Percentiles rank a stretch among this genome's conserved stretches.
Conservation (phyloP, 345 rosid genomes). For the Draba incana region DNA sequence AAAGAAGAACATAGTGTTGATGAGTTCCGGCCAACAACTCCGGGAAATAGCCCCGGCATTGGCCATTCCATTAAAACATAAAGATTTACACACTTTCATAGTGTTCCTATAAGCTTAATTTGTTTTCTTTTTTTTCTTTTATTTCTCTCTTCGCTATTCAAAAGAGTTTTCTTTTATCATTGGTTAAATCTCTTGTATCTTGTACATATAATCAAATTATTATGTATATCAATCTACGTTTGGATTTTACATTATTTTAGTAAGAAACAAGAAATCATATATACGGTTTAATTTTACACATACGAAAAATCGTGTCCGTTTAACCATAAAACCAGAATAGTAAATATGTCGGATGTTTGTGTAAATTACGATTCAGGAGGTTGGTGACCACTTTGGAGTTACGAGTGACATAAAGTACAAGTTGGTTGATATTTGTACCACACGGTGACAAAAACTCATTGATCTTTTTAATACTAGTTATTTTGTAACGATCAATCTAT, state of each 20-base stretch:
- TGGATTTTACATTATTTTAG: neutral
- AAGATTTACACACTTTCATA: neutral
- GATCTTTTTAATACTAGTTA: no score
- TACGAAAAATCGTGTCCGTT: neutral
- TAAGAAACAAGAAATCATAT: neutral
- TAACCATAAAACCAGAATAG: neutral
- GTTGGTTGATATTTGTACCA: neutral
- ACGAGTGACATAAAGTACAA: slow-evolving; percentile 1
- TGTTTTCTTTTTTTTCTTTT: neutral
- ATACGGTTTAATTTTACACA: neutral
- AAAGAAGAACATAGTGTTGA: slow-evolving; percentile 40
- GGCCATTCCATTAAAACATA: slow-evolving; percentile 35
- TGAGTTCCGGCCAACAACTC: slow-evolving; percentile 51
- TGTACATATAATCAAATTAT: slow-evolving; percentile 13
- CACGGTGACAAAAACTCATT: slow-evolving; percentile 10
- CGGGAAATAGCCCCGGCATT: slow-evolving; percentile 42
- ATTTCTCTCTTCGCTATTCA: neutral
- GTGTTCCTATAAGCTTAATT: slow-evolving; percentile 5
- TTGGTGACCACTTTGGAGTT: slow-evolving; percentile 16
- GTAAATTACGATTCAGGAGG: neutral
- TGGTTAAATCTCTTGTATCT: slow-evolving; percentile 16
- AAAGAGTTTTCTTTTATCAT: neutral
- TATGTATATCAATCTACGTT: neutral
- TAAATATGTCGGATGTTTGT: neutral
- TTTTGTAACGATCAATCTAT: no score